Base-by-base conservation (phyloP, 208 protist species). In the Balamuthia mandrillaris region DNA sequence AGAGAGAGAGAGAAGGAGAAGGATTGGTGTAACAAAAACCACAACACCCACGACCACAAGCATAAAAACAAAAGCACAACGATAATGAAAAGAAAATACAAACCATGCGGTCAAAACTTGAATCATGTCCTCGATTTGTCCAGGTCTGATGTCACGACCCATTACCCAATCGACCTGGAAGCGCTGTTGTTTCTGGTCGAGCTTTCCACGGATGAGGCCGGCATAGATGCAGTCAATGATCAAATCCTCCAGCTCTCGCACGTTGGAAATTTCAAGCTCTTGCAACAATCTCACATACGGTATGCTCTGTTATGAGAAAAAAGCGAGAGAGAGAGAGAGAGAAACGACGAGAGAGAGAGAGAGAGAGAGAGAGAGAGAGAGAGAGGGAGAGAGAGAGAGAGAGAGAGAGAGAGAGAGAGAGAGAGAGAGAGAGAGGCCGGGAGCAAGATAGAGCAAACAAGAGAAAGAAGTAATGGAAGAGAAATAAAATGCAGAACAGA, bases 181-280 rank as follows among this genome's bases (percentile, higher is more conserved):
- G 81, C 33, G 37, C 81, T 72, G 39, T 10, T 72, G 29, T 45
- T 29, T 52, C 63, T 85, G 81, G 45, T 85, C 81, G 31, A 85
- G 42, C 81, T 85, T 85, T 58, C 81, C 81, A 18, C 45, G 37
- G 31, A 85, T 47, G 81, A 85, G 37, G n/a, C 60, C 56, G 7
- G 56, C 61, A 37, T 85, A 85, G 81, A 75, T 85, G 81, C 60
- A 72, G 33, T 85, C 81, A 66, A 85, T 85, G 29, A 85, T 39
- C 24, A 85, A 39, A 41, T 85, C 81, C 63, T 85, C 81, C 39
- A 85, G 35, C 21, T 72, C 60, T 77, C 81, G 60, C 51, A 75
- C 60, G 44, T 75, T 60, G 56, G n/a, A 41, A 4, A 85, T 60
- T 18, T 75, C 81, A 16, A 85, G 81, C 63, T 72, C 41, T 14